These are phyloP conservation scores for Apodospora peruviana DNA, from an alignment of 495 filamentous ascomycete species.

Conservation along the genomic window DNA sequence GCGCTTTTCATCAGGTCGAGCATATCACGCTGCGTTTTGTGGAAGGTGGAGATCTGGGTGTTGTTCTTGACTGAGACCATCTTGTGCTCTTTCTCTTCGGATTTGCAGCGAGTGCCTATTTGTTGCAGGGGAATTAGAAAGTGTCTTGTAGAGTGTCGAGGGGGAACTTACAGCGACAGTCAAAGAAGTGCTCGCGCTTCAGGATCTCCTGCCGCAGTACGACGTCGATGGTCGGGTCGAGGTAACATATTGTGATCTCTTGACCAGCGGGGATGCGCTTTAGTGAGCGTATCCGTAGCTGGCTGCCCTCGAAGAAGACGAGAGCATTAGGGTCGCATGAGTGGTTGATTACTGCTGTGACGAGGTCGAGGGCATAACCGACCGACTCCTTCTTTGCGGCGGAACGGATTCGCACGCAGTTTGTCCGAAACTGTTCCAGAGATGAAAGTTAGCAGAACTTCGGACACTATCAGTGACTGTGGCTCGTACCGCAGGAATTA, in stretches of 20 bases:
- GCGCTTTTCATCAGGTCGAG: slow-evolving; percentile 7
- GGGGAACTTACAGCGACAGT: slow-evolving; percentile 47
- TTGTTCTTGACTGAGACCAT: slow-evolving; percentile 1
- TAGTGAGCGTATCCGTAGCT: slow-evolving; percentile 35
- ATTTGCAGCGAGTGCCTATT: slow-evolving; percentile 16
- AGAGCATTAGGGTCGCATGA: slow-evolving; percentile 65
- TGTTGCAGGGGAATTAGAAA: not conserved
- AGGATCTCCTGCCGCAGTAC: slow-evolving; percentile 40
- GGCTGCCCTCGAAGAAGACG: slow-evolving; percentile 52
- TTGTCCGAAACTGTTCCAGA: slow-evolving; percentile 13
- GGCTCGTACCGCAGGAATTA: slow-evolving; percentile 13
- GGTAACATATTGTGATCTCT: slow-evolving; percentile 66
- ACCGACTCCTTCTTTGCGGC: slow-evolving; percentile 44
- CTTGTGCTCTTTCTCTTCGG: slow-evolving; percentile 5
- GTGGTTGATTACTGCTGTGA: slow-evolving; percentile 59
- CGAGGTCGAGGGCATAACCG: slow-evolving; percentile 56
- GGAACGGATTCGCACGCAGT: slow-evolving; percentile 11
- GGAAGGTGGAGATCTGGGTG: not conserved
- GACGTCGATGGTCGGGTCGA: slow-evolving; percentile 53
- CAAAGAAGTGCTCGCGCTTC: slow-evolving; percentile 57
- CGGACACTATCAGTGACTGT: not conserved
- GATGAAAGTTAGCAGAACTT: not conserved
- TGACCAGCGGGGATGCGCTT: slow-evolving; percentile 39
- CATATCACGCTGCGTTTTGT: slow-evolving; percentile 7
- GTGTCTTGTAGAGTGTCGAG: not conserved